Base-by-base conservation (phyloP, 352 stramenopile genomes). In the Peronospora farinosa region DNA sequence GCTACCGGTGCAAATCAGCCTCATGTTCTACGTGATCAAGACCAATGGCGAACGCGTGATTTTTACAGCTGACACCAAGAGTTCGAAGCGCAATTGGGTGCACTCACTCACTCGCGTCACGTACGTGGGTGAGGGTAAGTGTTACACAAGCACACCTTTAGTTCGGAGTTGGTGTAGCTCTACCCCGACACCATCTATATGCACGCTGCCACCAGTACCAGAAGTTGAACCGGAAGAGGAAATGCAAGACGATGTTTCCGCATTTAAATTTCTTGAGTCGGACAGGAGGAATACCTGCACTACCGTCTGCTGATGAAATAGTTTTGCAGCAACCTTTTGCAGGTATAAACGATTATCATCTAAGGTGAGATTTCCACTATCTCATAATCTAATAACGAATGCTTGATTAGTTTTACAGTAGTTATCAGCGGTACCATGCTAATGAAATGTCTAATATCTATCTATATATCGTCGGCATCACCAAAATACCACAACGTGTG, bases 11-110 rank as follows among this genome's bases (percentile, higher is more conserved):
- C 58, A 79, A 7, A 60, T 89, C 33, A 44, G 53, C 32, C 61
- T 73, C 41, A 72, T 89, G 68, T 83, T 89, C 39, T 75, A 83
- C 51, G 72, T 87, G 17, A 87, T 78, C 38, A 81, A 76, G 32
- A 60, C 66, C n/a, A 78, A 78, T 37, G 78, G 75, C 11, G 73
- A 86, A 41, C 73, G 71, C 35, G 67, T 86, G 35, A 53, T 83
- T n/a, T 52, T 86, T 17, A 69, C 63, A 1, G 72, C 74, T 30
- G 74, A 81, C 41, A 65, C 54, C 28, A 62, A 65, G 21, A 66
- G 49, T 21, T 52, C 57, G 36, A 81, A 83, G 51, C 65, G 66
- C 47, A 79, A 78, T 54, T 85, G 74, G 74, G 63, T 83, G 31
- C 64, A 75, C 56, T 71, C 64, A 25, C 60, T 85, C 21, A 57